Evolutionary conservation across 108 stramenopile genomes (phyloP).

Genomic region (Pseudonitzschia delicatissima): DNA sequence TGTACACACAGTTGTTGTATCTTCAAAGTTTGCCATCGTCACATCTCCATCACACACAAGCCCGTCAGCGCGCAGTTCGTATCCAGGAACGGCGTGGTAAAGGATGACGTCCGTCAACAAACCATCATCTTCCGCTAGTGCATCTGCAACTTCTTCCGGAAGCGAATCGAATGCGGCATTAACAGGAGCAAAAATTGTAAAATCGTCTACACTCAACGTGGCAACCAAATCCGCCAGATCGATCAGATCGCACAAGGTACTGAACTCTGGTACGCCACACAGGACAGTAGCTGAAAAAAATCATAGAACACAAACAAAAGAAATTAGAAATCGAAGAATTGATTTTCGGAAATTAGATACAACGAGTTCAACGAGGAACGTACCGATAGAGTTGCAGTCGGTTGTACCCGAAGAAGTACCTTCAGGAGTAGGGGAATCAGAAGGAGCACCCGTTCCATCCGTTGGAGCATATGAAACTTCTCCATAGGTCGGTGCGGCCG

Average conservation of each 20-base stretch:
- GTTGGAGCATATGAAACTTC: neutral
- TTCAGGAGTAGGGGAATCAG: neutral
- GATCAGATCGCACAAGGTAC: slow-evolving; percentile 36
- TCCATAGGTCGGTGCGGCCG: neutral
- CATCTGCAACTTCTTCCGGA: slow-evolving; percentile 3
- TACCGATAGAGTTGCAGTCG: too few species aligned
- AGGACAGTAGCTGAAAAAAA: slow-evolving; percentile 16
- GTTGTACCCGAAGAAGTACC: too few species aligned
- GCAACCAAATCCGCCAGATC: slow-evolving; percentile 36
- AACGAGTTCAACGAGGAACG: too few species aligned
- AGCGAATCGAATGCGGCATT: slow-evolving; percentile 41
- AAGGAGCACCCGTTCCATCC: neutral
- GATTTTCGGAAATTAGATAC: too few species aligned
- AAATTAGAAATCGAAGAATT: too few species aligned
- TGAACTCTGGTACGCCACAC: slow-evolving; percentile 24
- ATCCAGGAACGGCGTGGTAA: slow-evolving; percentile 15
- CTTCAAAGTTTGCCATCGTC: slow-evolving; percentile 36
- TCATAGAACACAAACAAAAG: neutral
- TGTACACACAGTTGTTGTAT: slow-evolving; percentile 17
- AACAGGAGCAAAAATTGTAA: slow-evolving; percentile 45
- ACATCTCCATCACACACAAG: slow-evolving; percentile 26
- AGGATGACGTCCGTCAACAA: slow-evolving; percentile 25
- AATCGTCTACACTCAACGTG: slow-evolving; percentile 31
- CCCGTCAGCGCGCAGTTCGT: neutral
- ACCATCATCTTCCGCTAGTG: slow-evolving; percentile 2